Evolutionary conservation across 257 asterid genomes (phyloP), one percentile per base, ranked within the genome.

Genomic region (Fraxinus quadrangulata): DNA sequence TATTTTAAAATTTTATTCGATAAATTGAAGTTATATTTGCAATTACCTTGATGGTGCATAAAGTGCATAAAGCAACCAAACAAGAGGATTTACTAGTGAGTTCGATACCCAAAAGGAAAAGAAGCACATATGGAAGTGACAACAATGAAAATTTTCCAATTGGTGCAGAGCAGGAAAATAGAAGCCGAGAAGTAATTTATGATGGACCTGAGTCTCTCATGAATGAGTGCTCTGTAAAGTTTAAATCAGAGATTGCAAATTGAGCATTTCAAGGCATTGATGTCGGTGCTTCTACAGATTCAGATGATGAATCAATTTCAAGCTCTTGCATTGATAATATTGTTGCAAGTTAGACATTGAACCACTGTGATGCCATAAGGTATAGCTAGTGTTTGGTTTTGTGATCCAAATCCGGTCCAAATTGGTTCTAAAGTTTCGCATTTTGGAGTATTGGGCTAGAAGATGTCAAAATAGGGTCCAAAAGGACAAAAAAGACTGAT

Each of bases 301-400:
- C 80, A 51, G 86, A 83, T 0, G 86, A 76, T 23, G 86, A 77
- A 3, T 83, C 84, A 26, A 40, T 70, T 67, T 54, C 86, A 11
- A 77, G 81, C 69, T 7, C 63, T 2, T 1, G 40, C 65, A 77
- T 83, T 26, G 23, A 73, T 11, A n/a, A 69, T 36, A 68, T 76
- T 11, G 19, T 83, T 69, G 31, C 47, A 9, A 67, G 34, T 31
- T 3, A 31, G 34, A 31, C 34, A 31, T 31, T 31, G 34, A 31
- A 31, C 5, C 34, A 31, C 33, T 30, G 61, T 77, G 34, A 31
- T 31, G 34, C 34, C 34, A 31, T 31, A 31, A 31, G 12, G 42
- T 9, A 6, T 6, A 37, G 8, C 33, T 30, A n/a, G n/a, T n/a
- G n/a, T n/a, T n/a, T n/a, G n/a, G n/a, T n/a, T n/a, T n/a, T n/a